Evolutionary conservation across 2,329 filamentous ascomycete genomes (phyloP), one percentile per base, ranked within the genome.

Genomic region (Geosmithia flava): DNA sequence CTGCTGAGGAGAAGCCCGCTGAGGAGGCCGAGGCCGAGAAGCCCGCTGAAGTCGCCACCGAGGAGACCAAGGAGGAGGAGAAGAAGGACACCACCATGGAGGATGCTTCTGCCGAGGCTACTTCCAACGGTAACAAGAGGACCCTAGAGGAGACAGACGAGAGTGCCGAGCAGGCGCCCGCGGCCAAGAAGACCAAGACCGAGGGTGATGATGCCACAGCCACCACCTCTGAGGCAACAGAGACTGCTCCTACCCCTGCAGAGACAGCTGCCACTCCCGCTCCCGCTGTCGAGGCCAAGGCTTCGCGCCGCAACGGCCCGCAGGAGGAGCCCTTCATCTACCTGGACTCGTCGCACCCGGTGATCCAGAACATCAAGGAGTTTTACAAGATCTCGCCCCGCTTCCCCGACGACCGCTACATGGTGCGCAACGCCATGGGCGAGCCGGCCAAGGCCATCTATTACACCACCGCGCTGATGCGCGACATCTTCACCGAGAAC

Each of bases 241-340:
- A 37, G 11, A 37, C 33, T 37, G 33, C 15, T 13, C 23, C 23
- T 8, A 11, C 10, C 50, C 7, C 17, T 7, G 27, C 27, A 20
- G 17, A 20, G 2, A 16, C 48, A 8, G 48, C 33, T 20, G 20
- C 37, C 20, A 49, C 47, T 10, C 40, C 45, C 53, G 40, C 49
- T 42, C 42, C 50, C n/a, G 30, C 27, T 16, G 47, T 19, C n/a
- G 30, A 37, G 20, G 47, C 20, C 40, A 42, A 49, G 47, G 40
- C 44, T 20, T n/a, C 42, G 42, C 20, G 15, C n/a, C 40, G 20
- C 44, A 64, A 51, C 50, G 72, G 71, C 45, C 78, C 77, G 16
- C 75, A 81, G 54, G 93, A 97, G 64, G 93, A 98, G 63, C 87
- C 90, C 4, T 98, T 95, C 75, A 96, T 95, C 62, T 98, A 89